These are phyloP conservation scores for Boletus rubroflammeus DNA, from an alignment of 768 basidiomycete species.

Conservation along the genomic window DNA sequence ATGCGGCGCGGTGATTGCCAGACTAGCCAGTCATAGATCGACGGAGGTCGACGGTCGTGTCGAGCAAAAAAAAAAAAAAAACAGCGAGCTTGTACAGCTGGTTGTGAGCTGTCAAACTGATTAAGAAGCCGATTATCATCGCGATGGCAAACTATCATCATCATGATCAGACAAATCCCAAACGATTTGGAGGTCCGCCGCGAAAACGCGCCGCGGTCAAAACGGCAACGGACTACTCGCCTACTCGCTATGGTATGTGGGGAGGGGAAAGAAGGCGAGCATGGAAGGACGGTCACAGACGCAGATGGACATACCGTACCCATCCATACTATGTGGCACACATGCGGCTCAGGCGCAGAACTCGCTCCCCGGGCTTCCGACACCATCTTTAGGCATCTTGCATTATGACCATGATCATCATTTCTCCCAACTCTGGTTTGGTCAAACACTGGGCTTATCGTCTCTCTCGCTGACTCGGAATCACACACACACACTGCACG, in stretches of 20 bases:
- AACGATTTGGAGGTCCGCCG: conserved; percentile 10
- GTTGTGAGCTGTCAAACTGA: background rate
- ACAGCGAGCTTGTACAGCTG: background rate
- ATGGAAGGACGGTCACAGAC: background rate
- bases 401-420: background rate
- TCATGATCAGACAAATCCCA: conserved; percentile 28
- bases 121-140: conserved; percentile 4
- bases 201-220: conserved; percentile 1
- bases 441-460: background rate
- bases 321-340: background rate
- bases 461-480: too few relatives aligned
- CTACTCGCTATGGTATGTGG: background rate
- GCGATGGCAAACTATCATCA: background rate
- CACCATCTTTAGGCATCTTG: background rate
- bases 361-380: conserved; percentile 4
- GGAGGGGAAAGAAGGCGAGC: background rate
- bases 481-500: background rate
- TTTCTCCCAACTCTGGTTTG: background rate
- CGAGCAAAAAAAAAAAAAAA: background rate
- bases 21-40: background rate
- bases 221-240: conserved; percentile 2
- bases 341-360: background rate
- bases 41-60: conserved; percentile 1
- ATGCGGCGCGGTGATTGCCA: background rate
- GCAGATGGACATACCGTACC: background rate